phyloP scores from a whole-genome alignment of 2,329 filamentous ascomycete genomes.

The Orbilia brochopaga region DNA sequence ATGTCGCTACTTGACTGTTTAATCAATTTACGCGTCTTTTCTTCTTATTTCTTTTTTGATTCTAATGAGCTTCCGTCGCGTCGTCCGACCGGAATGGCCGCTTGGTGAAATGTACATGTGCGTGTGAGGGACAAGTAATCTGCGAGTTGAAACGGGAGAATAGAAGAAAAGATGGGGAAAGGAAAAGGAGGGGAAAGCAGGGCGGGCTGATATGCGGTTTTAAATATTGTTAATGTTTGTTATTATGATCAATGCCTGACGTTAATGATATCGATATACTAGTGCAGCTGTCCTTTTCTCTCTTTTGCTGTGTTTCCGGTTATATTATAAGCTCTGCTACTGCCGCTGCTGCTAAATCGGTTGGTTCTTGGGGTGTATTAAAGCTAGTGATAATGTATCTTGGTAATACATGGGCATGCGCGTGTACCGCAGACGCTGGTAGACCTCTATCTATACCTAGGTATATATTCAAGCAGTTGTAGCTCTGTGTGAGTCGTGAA shows the following conservation, averaged over 20 bases:
- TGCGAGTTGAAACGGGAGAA: neutral
- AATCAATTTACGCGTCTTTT: neutral
- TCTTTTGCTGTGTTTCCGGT: neutral
- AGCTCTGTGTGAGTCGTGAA: no score
- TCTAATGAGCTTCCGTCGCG: neutral
- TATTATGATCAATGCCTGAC: constrained; percentile 1
- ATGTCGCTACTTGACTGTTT: neutral
- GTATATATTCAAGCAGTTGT: no score
- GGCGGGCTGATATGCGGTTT: neutral
- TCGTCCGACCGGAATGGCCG: neutral
- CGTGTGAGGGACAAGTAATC: neutral
- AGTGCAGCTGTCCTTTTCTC: neutral
- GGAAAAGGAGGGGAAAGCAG: no score
- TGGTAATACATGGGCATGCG: no score
- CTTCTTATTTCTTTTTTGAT: neutral
- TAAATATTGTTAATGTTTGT: neutral
- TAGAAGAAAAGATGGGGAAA: neutral
- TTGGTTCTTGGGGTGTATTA: neutral
- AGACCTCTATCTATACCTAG: no score
- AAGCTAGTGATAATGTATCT: no score
- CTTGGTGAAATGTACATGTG: neutral
- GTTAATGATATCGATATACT: constrained; percentile 5
- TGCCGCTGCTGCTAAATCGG: neutral
- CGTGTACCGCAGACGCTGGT: no score
- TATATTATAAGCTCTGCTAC: neutral